Base-by-base conservation (phyloP, 306 rosid species). In the Lathyrus oleraceus region DNA sequence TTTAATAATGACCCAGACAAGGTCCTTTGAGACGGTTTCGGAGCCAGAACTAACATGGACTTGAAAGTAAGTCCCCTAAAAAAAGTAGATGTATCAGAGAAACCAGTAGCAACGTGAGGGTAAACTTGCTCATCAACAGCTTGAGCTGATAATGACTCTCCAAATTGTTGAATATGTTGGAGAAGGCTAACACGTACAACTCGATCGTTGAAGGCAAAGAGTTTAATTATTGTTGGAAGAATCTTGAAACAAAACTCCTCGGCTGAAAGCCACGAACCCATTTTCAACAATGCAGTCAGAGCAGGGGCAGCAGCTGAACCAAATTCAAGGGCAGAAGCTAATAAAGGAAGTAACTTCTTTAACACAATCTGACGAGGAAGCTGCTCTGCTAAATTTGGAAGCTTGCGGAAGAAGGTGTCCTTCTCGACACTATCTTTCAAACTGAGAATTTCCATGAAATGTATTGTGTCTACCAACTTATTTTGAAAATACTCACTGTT, bases 301-400 rank as follows among this genome's bases (percentile, higher is more conserved):
- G 99, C 99, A 32, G 95, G 97, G 67, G 97, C 96, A 83, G 89
- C 90, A 75, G 97, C 97, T 84, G 99, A 91, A 84, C 97, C 97
- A 87, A 88, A 94, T 86, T 94, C 99, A 80, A 94, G 97, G 79
- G 96, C 81, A 81, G 99, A 94, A 84, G 96, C 97, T 85, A 94
- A 85, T 79, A 91, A 83, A 80, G 99, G 99, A 81, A 94, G 89
- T 72, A 94, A 86, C 92, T 94, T 94, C 86, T 86, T 91, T 73
- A 94, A 76, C 65, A 94, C 96, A 75, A 94, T 94, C 74, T 71
- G 92, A 63, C 95, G 97, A 73, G 99, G 99, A 83, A 94, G 92
- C 79, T 91, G 99, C 86, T 94, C 99, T 16, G 96, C 91, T 75
- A 94, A 84, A 89, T 86, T 85, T 13, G 99, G 99, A 83, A 94